A percentile compares a stretch with the other conserved stretches of the same genome.
Evolutionary conservation across 352 stramenopile species (phyloP).

Genomic region (Globisporangium iwayamae): DNA sequence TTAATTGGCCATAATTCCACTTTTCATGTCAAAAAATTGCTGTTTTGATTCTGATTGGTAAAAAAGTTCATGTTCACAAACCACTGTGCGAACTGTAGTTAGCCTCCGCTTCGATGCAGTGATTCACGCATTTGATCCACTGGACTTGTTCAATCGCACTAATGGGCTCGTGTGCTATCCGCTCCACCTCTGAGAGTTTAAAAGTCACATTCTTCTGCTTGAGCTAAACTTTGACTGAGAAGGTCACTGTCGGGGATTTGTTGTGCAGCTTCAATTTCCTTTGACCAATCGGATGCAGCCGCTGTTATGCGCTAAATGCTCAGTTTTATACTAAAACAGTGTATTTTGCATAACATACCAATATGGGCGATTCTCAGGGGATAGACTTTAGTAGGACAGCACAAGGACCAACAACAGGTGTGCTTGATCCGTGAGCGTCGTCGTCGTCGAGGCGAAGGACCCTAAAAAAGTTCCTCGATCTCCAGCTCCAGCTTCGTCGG

Average conservation of each 20-base stretch:
- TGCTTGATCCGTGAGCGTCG: slow-evolving; percentile 16
- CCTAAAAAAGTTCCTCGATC: slow-evolving; percentile 66
- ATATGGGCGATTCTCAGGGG: neutral
- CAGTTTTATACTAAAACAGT: neutral
- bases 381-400: slow-evolving; percentile 16
- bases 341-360: neutral
- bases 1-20: too few species aligned
- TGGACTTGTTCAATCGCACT: too few species aligned
- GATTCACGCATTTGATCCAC: too few species aligned
- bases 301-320: neutral
- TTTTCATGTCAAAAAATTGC: too few species aligned
- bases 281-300: neutral
- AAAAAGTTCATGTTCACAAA: too few species aligned
- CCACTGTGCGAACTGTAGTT: too few species aligned
- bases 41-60: too few species aligned
- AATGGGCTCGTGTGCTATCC: too few species aligned
- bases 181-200: too few species aligned
- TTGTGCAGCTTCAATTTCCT: neutral
- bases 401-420: slow-evolving; percentile 18
- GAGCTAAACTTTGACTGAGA: neutral
- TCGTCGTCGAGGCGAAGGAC: slow-evolving; percentile 22
- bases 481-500: slow-evolving; percentile 54
- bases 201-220: neutral
- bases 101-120: too few species aligned
- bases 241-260: neutral